Evolutionary conservation across 2,329 filamentous ascomycete genomes (phyloP).

Genomic region (Botrytis byssoidea): DNA sequence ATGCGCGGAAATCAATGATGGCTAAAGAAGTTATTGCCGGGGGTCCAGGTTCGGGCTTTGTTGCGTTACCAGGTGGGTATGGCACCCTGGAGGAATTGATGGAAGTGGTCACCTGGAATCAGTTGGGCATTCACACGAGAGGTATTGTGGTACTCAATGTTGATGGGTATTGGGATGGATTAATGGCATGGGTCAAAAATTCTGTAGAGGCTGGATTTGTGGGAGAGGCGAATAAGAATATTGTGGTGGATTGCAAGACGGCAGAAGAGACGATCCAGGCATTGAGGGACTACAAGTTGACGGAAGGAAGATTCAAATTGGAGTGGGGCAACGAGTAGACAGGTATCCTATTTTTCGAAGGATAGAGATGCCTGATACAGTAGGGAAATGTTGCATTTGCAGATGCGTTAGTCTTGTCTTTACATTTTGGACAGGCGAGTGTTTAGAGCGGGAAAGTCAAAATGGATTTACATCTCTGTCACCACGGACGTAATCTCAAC

Average conservation of each 20-base stretch:
- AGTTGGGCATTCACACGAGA: constrained; percentile 83
- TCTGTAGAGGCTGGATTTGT: constrained; percentile 79
- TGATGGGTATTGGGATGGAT: constrained; percentile 86
- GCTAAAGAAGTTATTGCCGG: constrained; percentile 80
- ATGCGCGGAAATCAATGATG: constrained; percentile 93
- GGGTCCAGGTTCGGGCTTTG: constrained; percentile 81
- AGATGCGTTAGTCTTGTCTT: not conserved
- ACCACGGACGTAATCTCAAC: not conserved
- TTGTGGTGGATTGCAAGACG: constrained; percentile 73
- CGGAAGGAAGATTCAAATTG: constrained; percentile 73
- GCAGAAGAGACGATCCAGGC: constrained; percentile 70
- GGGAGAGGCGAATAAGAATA: constrained; percentile 64
- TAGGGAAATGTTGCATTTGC: not conserved
- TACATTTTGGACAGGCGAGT: not conserved
- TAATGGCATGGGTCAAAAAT: constrained; percentile 77
- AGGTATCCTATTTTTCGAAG: not conserved
- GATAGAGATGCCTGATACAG: not conserved
- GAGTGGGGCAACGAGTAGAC: constrained; percentile 62
- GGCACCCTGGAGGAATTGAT: constrained; percentile 96
- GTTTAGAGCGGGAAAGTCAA: not conserved
- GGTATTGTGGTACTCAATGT: constrained; percentile 84
- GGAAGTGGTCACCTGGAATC: constrained; percentile 91
- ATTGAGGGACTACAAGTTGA: constrained; percentile 72
- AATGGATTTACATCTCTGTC: not conserved
- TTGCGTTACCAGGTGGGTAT: constrained; percentile 85